Conservation (phyloP, 768 basidiomycete genomes). For the Fibroporia radiculosa region DNA sequence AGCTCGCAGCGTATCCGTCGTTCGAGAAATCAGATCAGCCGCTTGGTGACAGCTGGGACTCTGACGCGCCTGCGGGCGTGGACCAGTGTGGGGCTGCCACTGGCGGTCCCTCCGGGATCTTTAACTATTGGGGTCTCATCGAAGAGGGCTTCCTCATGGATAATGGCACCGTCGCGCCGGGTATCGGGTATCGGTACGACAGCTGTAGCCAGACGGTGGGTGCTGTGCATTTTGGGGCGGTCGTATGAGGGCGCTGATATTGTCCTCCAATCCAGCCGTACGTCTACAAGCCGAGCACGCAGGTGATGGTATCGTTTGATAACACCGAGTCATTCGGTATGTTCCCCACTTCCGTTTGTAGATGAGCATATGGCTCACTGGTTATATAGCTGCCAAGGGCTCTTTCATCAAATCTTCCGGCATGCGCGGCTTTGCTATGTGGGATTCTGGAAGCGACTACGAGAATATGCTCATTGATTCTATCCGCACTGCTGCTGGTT, state of each 20-base stretch:
- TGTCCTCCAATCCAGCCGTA: slow-evolving; percentile 27
- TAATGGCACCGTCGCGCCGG: slow-evolving; percentile 36
- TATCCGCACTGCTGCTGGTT: slow-evolving; percentile 22
- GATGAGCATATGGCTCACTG: slow-evolving; percentile 2
- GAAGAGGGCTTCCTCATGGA: slow-evolving; percentile 44
- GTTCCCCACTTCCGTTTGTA: background rate
- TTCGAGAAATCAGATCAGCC: slow-evolving; percentile 39
- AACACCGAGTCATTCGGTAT: slow-evolving; percentile 21
- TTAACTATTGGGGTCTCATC: slow-evolving; percentile 55
- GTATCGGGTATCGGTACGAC: slow-evolving; percentile 36
- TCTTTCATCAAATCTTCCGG: slow-evolving; percentile 26
- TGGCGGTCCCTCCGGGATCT: slow-evolving; percentile 41
- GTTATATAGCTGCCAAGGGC: slow-evolving; percentile 32
- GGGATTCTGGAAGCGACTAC: slow-evolving; percentile 37
- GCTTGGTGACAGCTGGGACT: slow-evolving; percentile 30
- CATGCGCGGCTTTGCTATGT: slow-evolving; percentile 39
- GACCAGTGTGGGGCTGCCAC: slow-evolving; percentile 29
- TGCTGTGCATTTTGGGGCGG: background rate
- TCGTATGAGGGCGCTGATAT: too few species aligned
- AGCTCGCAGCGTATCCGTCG: slow-evolving; percentile 39
- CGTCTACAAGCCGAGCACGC: slow-evolving; percentile 21
- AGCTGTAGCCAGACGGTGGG: slow-evolving; percentile 25
- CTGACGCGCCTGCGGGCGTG: slow-evolving; percentile 15
- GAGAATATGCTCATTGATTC: slow-evolving; percentile 50
- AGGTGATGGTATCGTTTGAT: slow-evolving; percentile 29